These are phyloP conservation scores for Pichia manshurica DNA, from an alignment of 805 yeast genomes.

Conservation along the genomic window DNA sequence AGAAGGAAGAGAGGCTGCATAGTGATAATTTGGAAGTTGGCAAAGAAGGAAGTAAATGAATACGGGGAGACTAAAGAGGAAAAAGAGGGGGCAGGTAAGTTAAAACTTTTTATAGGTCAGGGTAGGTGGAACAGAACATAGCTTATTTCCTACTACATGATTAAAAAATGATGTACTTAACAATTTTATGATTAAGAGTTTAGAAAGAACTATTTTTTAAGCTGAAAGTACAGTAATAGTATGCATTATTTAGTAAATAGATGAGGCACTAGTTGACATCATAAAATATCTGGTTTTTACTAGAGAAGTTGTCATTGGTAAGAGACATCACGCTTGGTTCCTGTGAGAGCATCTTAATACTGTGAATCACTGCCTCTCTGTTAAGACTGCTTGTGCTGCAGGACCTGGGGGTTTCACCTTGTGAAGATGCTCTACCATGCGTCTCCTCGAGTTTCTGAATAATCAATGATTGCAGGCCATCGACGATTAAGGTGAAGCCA, in stretches of 20 bases:
- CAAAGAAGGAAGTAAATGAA: too few relatives aligned
- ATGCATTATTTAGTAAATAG: neutral
- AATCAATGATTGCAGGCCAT: constrained; percentile 47
- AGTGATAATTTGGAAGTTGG: too few relatives aligned
- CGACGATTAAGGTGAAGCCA: constrained; percentile 56
- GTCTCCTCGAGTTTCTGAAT: constrained; percentile 10
- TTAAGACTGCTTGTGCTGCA: constrained; percentile 6
- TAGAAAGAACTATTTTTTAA: too few relatives aligned
- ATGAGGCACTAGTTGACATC: constrained; percentile 18
- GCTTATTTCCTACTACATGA: too few relatives aligned
- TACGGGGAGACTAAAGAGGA: too few relatives aligned
- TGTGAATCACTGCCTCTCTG: constrained; percentile 12
- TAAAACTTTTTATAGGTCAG: too few relatives aligned
- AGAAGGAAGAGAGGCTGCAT: too few relatives aligned
- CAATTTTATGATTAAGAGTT: too few relatives aligned
- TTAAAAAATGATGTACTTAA: too few relatives aligned
- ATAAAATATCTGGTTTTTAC: constrained; percentile 24
- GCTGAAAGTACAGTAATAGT: too few relatives aligned
- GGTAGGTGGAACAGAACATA: too few relatives aligned
- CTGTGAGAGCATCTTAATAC: constrained; percentile 11
- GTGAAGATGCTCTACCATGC: neutral
- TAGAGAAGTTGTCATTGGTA: constrained; percentile 25
- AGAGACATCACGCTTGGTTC: constrained; percentile 27
- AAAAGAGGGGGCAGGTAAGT: too few relatives aligned
- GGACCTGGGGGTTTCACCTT: neutral